Evolutionary conservation across 2,329 filamentous ascomycete genomes (phyloP).

Genomic region (Fusarium goolgardi): DNA sequence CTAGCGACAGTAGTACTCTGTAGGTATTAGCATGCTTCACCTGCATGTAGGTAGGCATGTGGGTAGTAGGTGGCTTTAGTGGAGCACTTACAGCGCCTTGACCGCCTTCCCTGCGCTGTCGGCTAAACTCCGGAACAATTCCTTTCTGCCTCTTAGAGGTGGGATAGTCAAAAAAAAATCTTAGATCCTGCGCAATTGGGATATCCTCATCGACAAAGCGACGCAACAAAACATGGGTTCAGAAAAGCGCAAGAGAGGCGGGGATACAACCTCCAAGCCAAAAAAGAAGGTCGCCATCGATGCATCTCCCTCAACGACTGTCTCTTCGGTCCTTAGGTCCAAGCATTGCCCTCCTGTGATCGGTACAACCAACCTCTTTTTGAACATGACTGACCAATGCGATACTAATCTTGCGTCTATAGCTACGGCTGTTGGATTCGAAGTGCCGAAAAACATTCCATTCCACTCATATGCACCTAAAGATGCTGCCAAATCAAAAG

Average conservation of each 20-base stretch:
- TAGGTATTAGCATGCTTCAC: not conserved
- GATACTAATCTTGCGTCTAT: slow-evolving; percentile 41
- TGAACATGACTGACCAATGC: not conserved
- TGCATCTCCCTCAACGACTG: slow-evolving; percentile 55
- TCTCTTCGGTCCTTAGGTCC: slow-evolving; percentile 60
- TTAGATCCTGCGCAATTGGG: slow-evolving; percentile 40
- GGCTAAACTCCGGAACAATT: slow-evolving; percentile 39
- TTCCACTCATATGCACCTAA: slow-evolving; percentile 64
- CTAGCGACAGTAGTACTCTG: not conserved
- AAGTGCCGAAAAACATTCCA: slow-evolving; percentile 51
- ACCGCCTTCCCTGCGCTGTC: slow-evolving; percentile 36
- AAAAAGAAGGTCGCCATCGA: slow-evolving; percentile 66
- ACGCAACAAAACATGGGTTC: slow-evolving; percentile 52
- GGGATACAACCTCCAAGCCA: slow-evolving; percentile 55
- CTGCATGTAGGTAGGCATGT: not conserved
- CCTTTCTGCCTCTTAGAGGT: slow-evolving; percentile 6
- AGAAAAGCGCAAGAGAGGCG: slow-evolving; percentile 63
- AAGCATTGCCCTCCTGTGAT: slow-evolving; percentile 64
- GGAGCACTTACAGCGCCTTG: slow-evolving; percentile 3
- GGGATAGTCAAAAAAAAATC: slow-evolving; percentile 40
- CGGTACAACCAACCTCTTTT: slow-evolving; percentile 53
- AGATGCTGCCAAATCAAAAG: slow-evolving; percentile 50
- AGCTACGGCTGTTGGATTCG: slow-evolving; percentile 54
- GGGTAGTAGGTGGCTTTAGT: not conserved
- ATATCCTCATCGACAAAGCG: slow-evolving; percentile 18